These are phyloP conservation scores for Polygonum aviculare DNA, from an alignment of 148 eudicot genomes.

Conservation along the genomic window DNA sequence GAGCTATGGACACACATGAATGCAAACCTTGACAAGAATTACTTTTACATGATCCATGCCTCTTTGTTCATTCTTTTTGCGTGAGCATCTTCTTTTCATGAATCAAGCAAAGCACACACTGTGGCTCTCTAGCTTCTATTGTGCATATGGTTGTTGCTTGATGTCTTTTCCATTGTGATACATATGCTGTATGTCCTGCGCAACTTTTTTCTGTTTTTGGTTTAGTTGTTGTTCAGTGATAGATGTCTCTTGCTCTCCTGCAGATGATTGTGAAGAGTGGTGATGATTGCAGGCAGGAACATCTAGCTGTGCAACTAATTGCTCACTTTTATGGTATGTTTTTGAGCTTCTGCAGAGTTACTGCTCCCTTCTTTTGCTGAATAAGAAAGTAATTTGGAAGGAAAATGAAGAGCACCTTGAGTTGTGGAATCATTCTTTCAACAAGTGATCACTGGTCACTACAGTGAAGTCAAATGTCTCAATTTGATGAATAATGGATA, in stretches of 20 bases:
- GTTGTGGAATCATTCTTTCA: not conserved
- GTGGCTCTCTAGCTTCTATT: not conserved
- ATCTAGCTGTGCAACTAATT: conserved; percentile 95
- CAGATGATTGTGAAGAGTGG: conserved; percentile 97
- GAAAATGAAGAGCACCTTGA: not conserved
- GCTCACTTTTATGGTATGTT: conserved; percentile 86
- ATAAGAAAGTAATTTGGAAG: not conserved
- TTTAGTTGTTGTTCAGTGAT: not conserved
- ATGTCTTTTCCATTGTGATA: not conserved
- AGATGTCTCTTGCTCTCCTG: not conserved
- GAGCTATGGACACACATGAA: not conserved
- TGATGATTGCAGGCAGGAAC: conserved; percentile 99
- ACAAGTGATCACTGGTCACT: not conserved
- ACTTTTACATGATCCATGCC: not conserved
- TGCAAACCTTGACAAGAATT: not conserved
- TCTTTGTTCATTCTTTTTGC: not conserved
- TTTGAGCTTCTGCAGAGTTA: not conserved
- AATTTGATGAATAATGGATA: not conserved
- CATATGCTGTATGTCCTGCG: not conserved
- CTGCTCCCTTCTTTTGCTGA: not conserved
- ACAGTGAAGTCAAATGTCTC: not conserved
- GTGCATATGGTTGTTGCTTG: not conserved
- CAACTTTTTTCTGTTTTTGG: not conserved
- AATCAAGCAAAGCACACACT: not conserved
- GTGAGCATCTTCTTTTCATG: not conserved